A percentile compares a stretch with the other conserved stretches of the same genome.
Conservation (phyloP, 225 moss, liverwort and hornwort genomes). For the Polytrichum commune region DNA sequence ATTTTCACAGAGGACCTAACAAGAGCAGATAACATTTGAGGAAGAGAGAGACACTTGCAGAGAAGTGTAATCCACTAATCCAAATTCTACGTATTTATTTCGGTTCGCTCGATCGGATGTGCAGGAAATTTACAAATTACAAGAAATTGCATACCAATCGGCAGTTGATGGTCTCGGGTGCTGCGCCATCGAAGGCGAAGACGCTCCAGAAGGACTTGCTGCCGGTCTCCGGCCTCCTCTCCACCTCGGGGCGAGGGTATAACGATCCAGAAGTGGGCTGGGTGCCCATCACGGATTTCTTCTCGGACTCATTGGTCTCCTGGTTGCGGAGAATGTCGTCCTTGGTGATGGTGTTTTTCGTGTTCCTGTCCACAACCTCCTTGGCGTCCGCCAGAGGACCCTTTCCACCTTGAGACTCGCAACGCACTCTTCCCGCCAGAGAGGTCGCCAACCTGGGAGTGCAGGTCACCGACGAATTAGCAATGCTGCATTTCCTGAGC, state of each 20-base stretch:
- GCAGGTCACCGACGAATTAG: background rate
- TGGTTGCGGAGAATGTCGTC: constrained; percentile 19
- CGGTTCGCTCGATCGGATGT: too few species aligned
- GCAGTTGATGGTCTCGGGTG: constrained; percentile 34
- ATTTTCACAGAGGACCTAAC: background rate
- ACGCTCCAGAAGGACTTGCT: constrained; percentile 29
- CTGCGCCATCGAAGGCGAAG: constrained; percentile 50
- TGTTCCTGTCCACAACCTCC: constrained; percentile 20
- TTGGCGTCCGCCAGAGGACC: constrained; percentile 4
- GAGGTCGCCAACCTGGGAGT: constrained; percentile 8
- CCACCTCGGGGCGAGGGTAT: constrained; percentile 36
- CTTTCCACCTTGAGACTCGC: constrained; percentile 15
- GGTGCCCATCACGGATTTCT: constrained; percentile 34
- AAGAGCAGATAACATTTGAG: background rate
- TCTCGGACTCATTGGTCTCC: constrained; percentile 33
- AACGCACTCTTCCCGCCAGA: constrained; percentile 25
- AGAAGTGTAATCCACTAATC: background rate
- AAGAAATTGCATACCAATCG: constrained; percentile 3
- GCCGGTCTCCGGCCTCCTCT: constrained; percentile 38
- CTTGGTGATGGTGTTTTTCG: constrained; percentile 35
- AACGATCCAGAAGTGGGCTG: constrained; percentile 33
- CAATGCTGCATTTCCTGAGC: constrained; percentile 4
- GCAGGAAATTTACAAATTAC: too few species aligned
- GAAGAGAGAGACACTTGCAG: background rate
- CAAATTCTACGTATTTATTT: background rate